A percentile compares a stretch with the other conserved stretches of the same genome.
Conservation (phyloP, 345 rosid genomes). For the Hibiscus trionum region DNA sequence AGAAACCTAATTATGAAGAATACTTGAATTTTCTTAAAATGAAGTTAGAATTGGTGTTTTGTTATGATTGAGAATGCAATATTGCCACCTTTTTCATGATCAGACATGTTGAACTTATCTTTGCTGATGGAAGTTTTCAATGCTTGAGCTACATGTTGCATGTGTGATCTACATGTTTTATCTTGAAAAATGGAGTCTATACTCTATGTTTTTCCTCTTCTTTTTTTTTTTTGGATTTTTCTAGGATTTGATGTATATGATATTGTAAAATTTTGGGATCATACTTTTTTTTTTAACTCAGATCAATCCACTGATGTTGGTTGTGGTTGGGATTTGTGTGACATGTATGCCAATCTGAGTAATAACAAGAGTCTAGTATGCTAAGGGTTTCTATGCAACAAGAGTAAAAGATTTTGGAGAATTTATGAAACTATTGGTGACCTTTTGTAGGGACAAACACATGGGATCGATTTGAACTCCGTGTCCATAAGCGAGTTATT, state of each 20-base stretch:
- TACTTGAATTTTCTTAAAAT: no score
- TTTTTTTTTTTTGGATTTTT: no score
- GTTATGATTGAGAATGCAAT: no score
- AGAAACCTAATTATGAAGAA: no score
- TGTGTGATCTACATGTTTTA: neutral
- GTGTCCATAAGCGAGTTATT: slow-evolving; percentile 69
- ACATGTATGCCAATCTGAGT: neutral
- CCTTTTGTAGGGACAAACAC: slow-evolving; percentile 54
- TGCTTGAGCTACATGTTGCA: neutral
- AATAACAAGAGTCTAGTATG: neutral
- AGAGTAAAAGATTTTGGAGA: neutral
- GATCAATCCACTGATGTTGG: neutral
- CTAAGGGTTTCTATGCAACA: no score
- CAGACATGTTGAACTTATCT: neutral
- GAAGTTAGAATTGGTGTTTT: no score
- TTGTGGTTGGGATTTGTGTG: neutral
- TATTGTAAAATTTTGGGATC: no score
- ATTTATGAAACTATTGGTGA: neutral
- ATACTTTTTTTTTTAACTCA: no score
- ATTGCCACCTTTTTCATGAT: neutral
- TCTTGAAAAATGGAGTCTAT: no score
- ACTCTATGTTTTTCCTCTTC: no score
- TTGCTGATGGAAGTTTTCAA: neutral
- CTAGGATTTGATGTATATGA: no score
- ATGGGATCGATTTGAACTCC: slow-evolving; percentile 62